Evolutionary conservation across 441 rosid genomes (phyloP).

Genomic region (Populus trichocarpa): DNA sequence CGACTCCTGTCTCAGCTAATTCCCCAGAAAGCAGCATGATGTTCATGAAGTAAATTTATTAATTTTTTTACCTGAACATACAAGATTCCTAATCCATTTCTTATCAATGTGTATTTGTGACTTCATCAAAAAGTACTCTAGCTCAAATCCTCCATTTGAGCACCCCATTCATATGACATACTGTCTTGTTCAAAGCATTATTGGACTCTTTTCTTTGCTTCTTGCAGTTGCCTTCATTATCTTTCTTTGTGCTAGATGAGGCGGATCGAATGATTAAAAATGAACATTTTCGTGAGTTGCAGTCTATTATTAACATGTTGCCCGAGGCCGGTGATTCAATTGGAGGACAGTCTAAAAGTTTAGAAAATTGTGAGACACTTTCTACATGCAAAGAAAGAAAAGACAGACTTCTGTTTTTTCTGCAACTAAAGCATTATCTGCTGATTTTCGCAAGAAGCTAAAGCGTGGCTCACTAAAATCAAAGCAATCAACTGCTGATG

Average conservation of each 20-base stretch:
- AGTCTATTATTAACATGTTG: constrained; percentile 90
- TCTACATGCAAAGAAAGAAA: constrained; percentile 71
- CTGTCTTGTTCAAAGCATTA: no score
- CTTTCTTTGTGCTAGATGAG: constrained; percentile 98
- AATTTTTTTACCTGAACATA: no score
- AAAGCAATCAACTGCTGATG: constrained; percentile 53
- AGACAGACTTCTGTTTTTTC: constrained; percentile 80
- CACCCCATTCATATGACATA: no score
- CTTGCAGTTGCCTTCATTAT: constrained; percentile 81
- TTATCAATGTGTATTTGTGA: no score
- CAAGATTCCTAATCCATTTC: no score
- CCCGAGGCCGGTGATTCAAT: constrained; percentile 46
- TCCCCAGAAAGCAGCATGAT: no score
- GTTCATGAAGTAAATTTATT: no score
- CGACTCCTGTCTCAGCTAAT: no score
- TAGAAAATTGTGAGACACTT: constrained; percentile 50
- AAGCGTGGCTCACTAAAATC: constrained; percentile 57
- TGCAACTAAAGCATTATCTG: constrained; percentile 36
- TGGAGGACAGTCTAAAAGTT: constrained; percentile 44
- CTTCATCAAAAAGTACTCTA: no score
- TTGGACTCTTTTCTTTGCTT: background rate
- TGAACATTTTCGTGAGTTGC: constrained; percentile 95
- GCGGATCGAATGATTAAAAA: constrained; percentile 97
- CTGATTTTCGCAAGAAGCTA: constrained; percentile 79
- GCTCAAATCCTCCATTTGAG: no score